A percentile compares a stretch with the other conserved stretches of the same genome.
Conservation (phyloP, 129 eudicot species). For the Chrysanthemum lavandulifolium region DNA sequence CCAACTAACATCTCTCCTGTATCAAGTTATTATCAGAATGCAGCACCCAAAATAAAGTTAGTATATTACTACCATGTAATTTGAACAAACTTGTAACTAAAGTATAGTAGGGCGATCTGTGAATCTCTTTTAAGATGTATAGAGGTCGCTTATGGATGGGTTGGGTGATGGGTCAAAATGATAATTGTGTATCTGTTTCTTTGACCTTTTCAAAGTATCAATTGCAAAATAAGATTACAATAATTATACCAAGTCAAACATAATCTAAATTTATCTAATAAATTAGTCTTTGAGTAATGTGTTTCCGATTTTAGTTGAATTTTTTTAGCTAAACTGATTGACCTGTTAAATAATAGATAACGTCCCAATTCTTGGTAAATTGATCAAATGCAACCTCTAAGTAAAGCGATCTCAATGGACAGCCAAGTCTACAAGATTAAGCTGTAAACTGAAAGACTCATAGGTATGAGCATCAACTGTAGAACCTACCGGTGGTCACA, state of each 20-base stretch:
- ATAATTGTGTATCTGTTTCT: neutral
- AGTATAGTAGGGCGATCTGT: neutral
- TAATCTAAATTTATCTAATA: too few relatives aligned
- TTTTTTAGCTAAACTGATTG: too few relatives aligned
- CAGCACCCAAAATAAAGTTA: neutral
- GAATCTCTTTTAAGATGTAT: neutral
- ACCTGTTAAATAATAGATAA: neutral
- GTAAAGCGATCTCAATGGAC: neutral
- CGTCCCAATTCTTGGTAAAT: neutral
- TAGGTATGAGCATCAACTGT: neutral
- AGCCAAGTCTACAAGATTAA: neutral
- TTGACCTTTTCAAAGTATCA: too few relatives aligned
- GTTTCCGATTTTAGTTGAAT: too few relatives aligned
- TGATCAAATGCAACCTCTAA: neutral
- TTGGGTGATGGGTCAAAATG: neutral
- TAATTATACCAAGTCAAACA: too few relatives aligned
- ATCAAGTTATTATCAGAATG: neutral
- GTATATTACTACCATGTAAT: neutral
- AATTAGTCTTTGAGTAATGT: too few relatives aligned
- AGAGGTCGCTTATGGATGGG: neutral
- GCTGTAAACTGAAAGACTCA: neutral
- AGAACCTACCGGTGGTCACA: slow-evolving; percentile 46
- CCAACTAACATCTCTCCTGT: slow-evolving; percentile 71
- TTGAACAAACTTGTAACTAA: neutral
- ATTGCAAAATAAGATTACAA: too few relatives aligned